Conservation (phyloP, 2,329 filamentous ascomycete species). For the Pyricularia grisea region DNA sequence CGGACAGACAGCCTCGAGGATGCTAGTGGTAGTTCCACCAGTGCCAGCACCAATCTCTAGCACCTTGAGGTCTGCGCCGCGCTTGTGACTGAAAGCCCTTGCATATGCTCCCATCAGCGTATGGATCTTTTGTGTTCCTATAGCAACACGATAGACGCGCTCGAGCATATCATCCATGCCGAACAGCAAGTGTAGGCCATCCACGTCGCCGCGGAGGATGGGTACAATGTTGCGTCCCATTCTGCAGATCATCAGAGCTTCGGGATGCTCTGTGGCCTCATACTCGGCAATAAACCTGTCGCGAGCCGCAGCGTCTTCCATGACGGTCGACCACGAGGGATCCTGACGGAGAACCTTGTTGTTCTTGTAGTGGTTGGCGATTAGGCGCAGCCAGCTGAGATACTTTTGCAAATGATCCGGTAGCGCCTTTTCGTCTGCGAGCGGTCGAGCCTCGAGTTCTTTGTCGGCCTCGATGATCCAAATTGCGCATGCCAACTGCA, state of each 20-base stretch:
- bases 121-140: constrained; percentile 9
- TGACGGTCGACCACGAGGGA: neutral
- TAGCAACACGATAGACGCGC: neutral
- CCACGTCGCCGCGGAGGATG: neutral
- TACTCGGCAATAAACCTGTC: neutral
- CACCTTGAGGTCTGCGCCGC: constrained; percentile 7
- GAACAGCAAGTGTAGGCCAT: neutral
- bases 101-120: constrained; percentile 7
- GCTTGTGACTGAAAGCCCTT: constrained; percentile 7
- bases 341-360: neutral
- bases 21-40: constrained; percentile 14
- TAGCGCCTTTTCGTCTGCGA: neutral
- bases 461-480: neutral
- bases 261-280: neutral
- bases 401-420: neutral
- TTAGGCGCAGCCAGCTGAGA: neutral
- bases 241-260: neutral
- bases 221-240: neutral
- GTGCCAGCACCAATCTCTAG: constrained; percentile 29
- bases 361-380: neutral
- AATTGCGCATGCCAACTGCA: neutral
- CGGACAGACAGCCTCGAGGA: constrained; percentile 1
- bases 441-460: neutral
- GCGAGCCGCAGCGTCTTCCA: neutral
- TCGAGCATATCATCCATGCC: constrained; percentile 1